Base-by-base conservation (phyloP, 2,329 filamentous ascomycete genomes). In the Xylariaceae sp. region DNA sequence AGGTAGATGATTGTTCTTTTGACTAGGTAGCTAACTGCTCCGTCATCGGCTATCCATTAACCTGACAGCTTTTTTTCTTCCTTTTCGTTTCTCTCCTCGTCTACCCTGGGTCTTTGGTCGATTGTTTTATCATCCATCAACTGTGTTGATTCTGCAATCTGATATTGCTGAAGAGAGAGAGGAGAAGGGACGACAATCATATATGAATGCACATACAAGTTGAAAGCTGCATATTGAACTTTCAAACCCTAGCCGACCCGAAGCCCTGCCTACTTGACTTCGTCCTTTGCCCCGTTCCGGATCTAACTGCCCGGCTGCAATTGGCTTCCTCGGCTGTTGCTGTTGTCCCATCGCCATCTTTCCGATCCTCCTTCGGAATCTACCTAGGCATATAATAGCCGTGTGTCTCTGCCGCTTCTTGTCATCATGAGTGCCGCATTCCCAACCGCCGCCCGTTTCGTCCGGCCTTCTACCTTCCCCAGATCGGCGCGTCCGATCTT, bases 361-460 rank as follows among this genome's bases (percentile, higher is more conserved):
- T 41, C 31, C 24, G 45, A 23, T 24, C 19, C n/a, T 23, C 37
- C 45, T 36, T 47, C 44, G 45, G 23, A 16, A 21, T 12, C 12
- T 29, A 23, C 12, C 37, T 24, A 37, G 24, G 31, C 50, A 29
- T 54, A 61, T 60, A 54, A 51, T 40, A 45, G 39, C 34, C 52
- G 47, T 47, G 4, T 21, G 23, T 17, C 28, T 21, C 29, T 37
- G 24, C 48, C 55, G 24, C 26, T 51, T 47, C 53, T 33, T 41
- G 53, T 56, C 69, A 69, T 31, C 58, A 73, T 73, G 70, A 67
- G 62, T 48, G 39, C 62, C 50, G 29, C 62, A 36, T 66, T 61
- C 58, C 62, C 65, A 39, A 61, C 62, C 53, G 66, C 68, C 53
- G 65, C 65, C 54, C 69, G 70, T 34, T 67, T 60, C 53, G 54